Conservation (phyloP, 2,329 filamentous ascomycete genomes). For the Leptoxyphium fumago region DNA sequence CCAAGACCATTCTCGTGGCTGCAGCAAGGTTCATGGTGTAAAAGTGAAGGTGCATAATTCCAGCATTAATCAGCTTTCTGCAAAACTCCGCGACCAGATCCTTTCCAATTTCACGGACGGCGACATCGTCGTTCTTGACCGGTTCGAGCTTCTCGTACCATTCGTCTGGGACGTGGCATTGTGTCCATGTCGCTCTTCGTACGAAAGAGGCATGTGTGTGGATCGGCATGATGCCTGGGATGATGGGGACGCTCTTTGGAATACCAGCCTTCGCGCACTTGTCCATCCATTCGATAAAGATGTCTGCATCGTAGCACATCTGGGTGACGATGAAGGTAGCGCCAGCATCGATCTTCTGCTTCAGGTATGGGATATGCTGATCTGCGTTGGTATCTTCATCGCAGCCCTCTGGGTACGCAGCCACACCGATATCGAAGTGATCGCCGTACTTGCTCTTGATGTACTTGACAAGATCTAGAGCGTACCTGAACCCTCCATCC, state of each 20-base stretch:
- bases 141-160: slow-evolving; percentile 78
- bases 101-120: slow-evolving; percentile 80
- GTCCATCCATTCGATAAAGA: slow-evolving; percentile 80
- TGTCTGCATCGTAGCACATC: slow-evolving; percentile 98
- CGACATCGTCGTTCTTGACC: slow-evolving; percentile 90
- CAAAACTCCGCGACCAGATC: slow-evolving; percentile 81
- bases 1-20: slow-evolving; percentile 83
- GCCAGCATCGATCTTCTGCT: slow-evolving; percentile 92
- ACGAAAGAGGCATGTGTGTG: slow-evolving; percentile 90
- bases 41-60: slow-evolving; percentile 80
- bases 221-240: slow-evolving; percentile 85
- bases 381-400: slow-evolving; percentile 88
- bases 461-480: slow-evolving; percentile 75
- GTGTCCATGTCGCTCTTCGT: slow-evolving; percentile 79
- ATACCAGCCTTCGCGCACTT: slow-evolving; percentile 80
- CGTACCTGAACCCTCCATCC: slow-evolving; percentile 79
- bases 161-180: slow-evolving; percentile 63
- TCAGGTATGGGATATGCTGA: slow-evolving; percentile 73
- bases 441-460: slow-evolving; percentile 66
- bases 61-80: slow-evolving; percentile 64
- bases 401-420: slow-evolving; percentile 88
- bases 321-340: slow-evolving; percentile 92
- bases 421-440: slow-evolving; percentile 95
- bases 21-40: slow-evolving; percentile 99
- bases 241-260: slow-evolving; percentile 51